phyloP scores from a whole-genome alignment of 176 grass and related monocot species.

The Bromus sterilis region DNA sequence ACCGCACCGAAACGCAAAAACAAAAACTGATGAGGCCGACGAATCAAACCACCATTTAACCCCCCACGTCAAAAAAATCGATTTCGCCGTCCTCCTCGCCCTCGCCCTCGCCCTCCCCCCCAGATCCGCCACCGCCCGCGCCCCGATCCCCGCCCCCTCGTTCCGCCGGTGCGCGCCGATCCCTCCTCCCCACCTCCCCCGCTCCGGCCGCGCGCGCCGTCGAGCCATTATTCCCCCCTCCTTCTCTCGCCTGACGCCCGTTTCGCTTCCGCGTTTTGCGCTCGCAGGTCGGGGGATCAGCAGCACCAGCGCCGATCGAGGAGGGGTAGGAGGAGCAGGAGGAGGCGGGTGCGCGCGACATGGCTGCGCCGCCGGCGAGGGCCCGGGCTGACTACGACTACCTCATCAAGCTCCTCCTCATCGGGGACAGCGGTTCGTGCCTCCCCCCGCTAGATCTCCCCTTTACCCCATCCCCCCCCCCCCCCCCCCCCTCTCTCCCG shows the following conservation, averaged over 20 bases:
- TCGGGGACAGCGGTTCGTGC: slow-evolving; percentile 86
- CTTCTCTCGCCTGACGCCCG: background rate
- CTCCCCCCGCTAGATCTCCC: slow-evolving; percentile 19
- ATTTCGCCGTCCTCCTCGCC: background rate
- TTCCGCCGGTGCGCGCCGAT: slow-evolving; percentile 34
- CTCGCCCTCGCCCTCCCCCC: background rate
- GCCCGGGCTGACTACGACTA: slow-evolving; percentile 79
- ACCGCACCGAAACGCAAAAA: background rate
- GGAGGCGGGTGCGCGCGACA: slow-evolving; percentile 28
- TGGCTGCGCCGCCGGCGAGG: slow-evolving; percentile 73
- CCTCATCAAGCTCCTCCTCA: slow-evolving; percentile 84
- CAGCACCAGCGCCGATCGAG: slow-evolving; percentile 20
- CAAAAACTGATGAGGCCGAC: slow-evolving; percentile 13
- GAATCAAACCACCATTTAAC: slow-evolving; percentile 29
- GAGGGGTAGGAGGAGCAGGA: slow-evolving; percentile 10
- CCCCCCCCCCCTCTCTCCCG: background rate
- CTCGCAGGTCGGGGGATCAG: slow-evolving; percentile 34
- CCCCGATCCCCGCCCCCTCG: slow-evolving; percentile 24
- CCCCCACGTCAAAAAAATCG: background rate
- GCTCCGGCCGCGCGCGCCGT: background rate
- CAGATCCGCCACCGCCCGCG: slow-evolving; percentile 44
- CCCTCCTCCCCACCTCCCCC: background rate
- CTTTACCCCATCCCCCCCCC: too few relatives aligned
- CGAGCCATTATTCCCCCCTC: slow-evolving; percentile 4
- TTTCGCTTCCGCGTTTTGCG: background rate